Evolutionary conservation across 1,139 yeast species (phyloP), one percentile per base, ranked within the genome.

Genomic region (Wickerhamomyces sp.): DNA sequence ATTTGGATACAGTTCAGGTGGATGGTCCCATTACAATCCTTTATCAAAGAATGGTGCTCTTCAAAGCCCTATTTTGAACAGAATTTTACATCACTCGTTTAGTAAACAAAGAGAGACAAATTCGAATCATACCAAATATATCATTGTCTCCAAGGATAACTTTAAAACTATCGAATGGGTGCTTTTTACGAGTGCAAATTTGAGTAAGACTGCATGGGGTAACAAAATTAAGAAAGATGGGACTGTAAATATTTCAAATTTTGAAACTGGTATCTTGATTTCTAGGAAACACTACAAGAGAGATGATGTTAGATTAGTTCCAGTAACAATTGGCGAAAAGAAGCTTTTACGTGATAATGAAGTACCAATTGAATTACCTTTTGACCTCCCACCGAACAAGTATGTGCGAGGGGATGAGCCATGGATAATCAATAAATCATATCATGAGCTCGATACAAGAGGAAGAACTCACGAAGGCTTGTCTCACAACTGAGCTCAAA

Each of bases 141-240:
- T 69, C 44, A 39, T 63, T 65, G 70, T 58, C 54, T 72, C 67
- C 55, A 65, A 47, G 14, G 75, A 74, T 45, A 49, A 67, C 32
- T 78, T 76, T 60, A 45, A 58, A 18, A 56, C 73, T 2, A 47
- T 78, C 3, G 68, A 71, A 36, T 81, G 88, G 87, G 70, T 75
- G 13, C 47, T 78, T n/a, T 62, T 78, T 54, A 78, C 85, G 2
- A 77, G 85, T 39, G 79, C 80, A 28, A 81, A 81, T 50, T 50
- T 79, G 23, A 76, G 85, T 19, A 69, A 70, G 36, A 79, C 75
- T 41, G 88, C 88, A 0, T 80, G 88, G 88, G 89, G 89, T 0
- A 37, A 30, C 44, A 50, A 41, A 16, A 39, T 14, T n/a, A 27
- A 31, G 16, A 23, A 28, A 3, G 17, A 35, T 3, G 18, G 28